Conservation (phyloP, 108 stramenopile genomes). For the Skeletonema costatum region DNA sequence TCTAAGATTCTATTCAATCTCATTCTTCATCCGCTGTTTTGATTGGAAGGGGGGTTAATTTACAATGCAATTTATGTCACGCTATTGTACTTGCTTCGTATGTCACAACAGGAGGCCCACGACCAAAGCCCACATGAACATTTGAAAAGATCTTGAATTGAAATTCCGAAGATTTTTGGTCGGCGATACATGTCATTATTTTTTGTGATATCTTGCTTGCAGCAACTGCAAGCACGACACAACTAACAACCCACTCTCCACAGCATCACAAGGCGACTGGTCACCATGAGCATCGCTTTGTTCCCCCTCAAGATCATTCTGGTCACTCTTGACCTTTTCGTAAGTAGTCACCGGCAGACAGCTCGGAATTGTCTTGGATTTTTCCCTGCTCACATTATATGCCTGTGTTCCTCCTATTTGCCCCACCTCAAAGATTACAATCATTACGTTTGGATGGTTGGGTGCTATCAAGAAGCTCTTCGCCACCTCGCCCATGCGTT, state of each 20-base stretch:
- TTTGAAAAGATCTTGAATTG: too few species aligned
- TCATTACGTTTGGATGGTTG: constrained; percentile 4
- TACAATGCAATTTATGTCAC: too few species aligned
- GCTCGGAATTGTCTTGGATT: background rate
- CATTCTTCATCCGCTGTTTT: too few species aligned
- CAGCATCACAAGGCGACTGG: background rate
- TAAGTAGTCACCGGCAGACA: constrained; percentile 34
- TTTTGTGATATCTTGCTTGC: too few species aligned
- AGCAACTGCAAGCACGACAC: background rate
- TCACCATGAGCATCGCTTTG: constrained; percentile 56
- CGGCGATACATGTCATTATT: too few species aligned
- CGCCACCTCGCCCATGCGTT: constrained; percentile 53
- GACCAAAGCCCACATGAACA: too few species aligned
- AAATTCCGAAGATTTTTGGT: too few species aligned
- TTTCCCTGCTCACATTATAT: background rate
- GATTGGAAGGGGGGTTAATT: too few species aligned
- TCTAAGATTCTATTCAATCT: too few species aligned
- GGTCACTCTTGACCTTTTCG: constrained; percentile 76
- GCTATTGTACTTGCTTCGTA: too few species aligned
- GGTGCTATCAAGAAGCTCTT: constrained; percentile 54
- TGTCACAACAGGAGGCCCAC: too few species aligned
- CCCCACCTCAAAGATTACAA: background rate
- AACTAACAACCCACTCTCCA: background rate
- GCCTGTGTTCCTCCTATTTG: background rate
- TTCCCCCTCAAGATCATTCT: constrained; percentile 80